Conservation (phyloP, 2,329 filamentous ascomycete genomes). For the Fusarium ramigenum region DNA sequence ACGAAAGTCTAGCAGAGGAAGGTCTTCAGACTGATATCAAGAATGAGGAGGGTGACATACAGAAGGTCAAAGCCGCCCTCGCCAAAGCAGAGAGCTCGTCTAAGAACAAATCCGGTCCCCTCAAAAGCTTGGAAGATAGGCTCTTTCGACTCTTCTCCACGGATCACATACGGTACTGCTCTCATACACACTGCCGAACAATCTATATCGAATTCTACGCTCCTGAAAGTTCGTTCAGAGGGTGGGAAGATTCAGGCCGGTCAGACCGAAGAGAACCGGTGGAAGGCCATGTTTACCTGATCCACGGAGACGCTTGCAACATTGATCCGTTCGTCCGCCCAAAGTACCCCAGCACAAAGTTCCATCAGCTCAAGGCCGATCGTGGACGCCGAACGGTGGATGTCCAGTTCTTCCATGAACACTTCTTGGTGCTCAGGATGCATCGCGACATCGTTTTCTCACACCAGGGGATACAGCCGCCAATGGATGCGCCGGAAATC, state of each 20-base stretch:
- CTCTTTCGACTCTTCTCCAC: neutral
- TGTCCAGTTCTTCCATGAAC: neutral
- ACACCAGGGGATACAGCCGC: neutral
- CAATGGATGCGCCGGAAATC: neutral
- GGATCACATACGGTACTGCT: neutral
- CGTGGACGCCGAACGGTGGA: neutral
- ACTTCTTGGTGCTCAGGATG: neutral
- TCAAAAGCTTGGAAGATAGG: neutral
- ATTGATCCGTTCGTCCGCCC: neutral
- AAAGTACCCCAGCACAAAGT: neutral
- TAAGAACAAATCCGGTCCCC: neutral
- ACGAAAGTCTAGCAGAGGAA: neutral
- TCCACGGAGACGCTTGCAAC: neutral
- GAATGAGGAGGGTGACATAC: neutral
- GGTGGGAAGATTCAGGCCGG: too few species aligned
- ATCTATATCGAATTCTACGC: neutral
- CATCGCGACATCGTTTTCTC: neutral
- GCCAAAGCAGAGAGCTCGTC: neutral
- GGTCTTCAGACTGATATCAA: neutral
- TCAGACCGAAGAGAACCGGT: neutral
- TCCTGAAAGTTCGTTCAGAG: neutral
- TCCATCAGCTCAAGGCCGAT: neutral
- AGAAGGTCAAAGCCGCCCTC: neutral
- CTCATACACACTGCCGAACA: neutral
- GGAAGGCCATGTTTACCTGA: neutral